Conservation (phyloP, 1,139 yeast species). For the Nadsonia commutata region DNA sequence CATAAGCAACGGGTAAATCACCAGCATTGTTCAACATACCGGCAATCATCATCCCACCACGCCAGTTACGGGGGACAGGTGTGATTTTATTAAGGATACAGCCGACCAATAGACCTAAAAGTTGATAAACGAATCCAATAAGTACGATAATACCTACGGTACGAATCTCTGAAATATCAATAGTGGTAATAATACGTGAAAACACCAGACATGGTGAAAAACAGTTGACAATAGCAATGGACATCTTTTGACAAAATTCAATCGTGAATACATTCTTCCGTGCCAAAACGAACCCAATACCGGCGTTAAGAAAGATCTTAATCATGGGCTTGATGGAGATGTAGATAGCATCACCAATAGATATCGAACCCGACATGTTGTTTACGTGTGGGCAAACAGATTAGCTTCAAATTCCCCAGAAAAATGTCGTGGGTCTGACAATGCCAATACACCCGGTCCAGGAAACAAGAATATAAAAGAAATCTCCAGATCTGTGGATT, state of each 20-base stretch:
- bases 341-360: conserved; percentile 60
- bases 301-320: conserved; percentile 67
- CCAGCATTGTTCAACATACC: conserved; percentile 50
- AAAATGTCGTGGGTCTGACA: too few species aligned
- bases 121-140: conserved; percentile 37
- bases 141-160: conserved; percentile 61
- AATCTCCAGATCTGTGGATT: too few species aligned
- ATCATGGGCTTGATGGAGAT: conserved; percentile 76
- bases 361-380: conserved; percentile 11
- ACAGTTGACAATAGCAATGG: conserved; percentile 56
- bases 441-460: too few species aligned
- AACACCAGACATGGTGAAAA: conserved; percentile 70
- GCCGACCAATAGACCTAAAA: conserved; percentile 20
- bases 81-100: conserved; percentile 22
- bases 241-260: conserved; percentile 50
- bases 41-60: conserved; percentile 64
- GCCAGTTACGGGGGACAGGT: conserved; percentile 57
- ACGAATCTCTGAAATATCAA: conserved; percentile 59
- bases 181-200: conserved; percentile 54
- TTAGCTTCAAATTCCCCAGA: too few species aligned
- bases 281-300: conserved; percentile 55
- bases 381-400: too few species aligned
- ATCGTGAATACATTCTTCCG: conserved; percentile 48
- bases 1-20: conserved; percentile 79
- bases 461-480: too few species aligned